A percentile compares a stretch with the other conserved stretches of the same genome.
These are phyloP conservation scores for Emmonsia crescens DNA, from an alignment of 2,329 filamentous ascomycete species.

Conservation along the genomic window DNA sequence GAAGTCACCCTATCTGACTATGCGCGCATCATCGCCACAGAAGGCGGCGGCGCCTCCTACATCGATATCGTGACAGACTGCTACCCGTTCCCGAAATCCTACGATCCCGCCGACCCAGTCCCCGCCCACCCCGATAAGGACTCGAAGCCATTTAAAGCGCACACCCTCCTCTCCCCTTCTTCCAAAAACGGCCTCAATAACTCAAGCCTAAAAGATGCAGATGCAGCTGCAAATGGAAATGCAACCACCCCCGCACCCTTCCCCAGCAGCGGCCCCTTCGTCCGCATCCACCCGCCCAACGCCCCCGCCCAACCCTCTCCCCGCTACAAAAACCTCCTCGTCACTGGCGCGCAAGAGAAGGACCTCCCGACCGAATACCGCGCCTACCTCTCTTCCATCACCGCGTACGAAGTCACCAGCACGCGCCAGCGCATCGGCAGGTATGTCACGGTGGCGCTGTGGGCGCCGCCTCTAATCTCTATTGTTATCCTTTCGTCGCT, in stretches of 20 bases:
- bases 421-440: conserved; percentile 55
- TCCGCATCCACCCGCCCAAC: conserved; percentile 4
- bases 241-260: conserved; percentile 11
- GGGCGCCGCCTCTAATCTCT: conserved; percentile 48
- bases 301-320: conserved; percentile 71
- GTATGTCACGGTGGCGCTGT: conserved; percentile 49
- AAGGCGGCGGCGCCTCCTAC: conserved; percentile 80
- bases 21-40: conserved; percentile 74
- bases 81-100: conserved; percentile 49
- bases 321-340: conserved; percentile 73
- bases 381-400: conserved; percentile 57
- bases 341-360: conserved; percentile 67
- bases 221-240: background rate
- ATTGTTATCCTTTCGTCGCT: conserved; percentile 35
- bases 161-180: conserved; percentile 66
- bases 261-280: background rate
- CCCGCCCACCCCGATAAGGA: conserved; percentile 47
- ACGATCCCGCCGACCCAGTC: conserved; percentile 43
- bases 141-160: conserved; percentile 62
- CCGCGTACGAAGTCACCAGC: conserved; percentile 60
- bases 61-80: conserved; percentile 72
- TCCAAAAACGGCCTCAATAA: conserved; percentile 11
- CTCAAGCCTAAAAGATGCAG: conserved; percentile 16
- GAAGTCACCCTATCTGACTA: conserved; percentile 81
- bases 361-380: conserved; percentile 69